Conservation (phyloP, 2,329 filamentous ascomycete species). For the Colletotrichum coccodes region DNA sequence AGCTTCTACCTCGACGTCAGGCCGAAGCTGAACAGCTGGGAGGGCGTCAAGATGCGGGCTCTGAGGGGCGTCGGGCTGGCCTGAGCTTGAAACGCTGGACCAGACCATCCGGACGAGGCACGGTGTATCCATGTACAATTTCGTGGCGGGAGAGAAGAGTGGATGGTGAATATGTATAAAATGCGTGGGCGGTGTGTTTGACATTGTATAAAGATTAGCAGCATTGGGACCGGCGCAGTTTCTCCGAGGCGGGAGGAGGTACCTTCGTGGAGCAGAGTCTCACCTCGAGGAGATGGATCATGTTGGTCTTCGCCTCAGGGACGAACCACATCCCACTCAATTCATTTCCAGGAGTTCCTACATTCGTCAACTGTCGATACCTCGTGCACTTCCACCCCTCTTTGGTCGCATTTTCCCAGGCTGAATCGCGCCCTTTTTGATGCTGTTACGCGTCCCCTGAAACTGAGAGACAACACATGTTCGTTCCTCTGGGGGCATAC, state of each 20-base stretch:
- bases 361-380: no score
- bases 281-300: no score
- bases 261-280: not conserved
- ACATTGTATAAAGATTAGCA: not conserved
- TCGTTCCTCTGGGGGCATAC: no score
- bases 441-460: no score
- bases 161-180: not conserved
- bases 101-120: not conserved
- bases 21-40: constrained; percentile 75
- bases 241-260: not conserved
- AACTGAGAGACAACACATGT: no score
- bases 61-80: constrained; percentile 60
- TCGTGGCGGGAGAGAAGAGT: no score
- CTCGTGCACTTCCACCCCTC: no score
- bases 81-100: constrained; percentile 39
- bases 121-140: not conserved
- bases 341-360: not conserved
- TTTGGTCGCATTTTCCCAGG: no score
- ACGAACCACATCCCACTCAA: not conserved
- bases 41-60: constrained; percentile 74
- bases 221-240: not conserved
- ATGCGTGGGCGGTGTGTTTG: not conserved
- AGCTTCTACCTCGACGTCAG: constrained; percentile 77
- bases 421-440: no score
- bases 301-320: not conserved